Conservation (phyloP, 331 rosid genomes). For the Pyracantha coccinea region DNA sequence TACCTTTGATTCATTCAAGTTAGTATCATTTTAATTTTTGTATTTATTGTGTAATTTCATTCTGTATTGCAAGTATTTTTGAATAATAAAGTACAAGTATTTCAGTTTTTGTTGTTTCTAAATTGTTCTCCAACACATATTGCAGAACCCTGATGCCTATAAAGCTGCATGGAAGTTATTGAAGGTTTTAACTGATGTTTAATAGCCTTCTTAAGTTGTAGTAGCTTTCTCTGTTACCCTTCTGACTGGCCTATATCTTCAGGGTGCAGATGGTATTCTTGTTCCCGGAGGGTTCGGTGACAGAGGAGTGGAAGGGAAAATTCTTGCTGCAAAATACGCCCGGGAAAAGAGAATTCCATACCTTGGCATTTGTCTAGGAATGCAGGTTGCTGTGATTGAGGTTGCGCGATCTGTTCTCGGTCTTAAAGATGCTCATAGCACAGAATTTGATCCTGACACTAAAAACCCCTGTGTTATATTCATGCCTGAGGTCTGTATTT, state of each 20-base stretch:
- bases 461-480: slow-evolving; percentile 79
- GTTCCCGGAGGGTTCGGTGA: slow-evolving; percentile 98
- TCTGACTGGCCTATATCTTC: slow-evolving; percentile 22
- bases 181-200: slow-evolving; percentile 45
- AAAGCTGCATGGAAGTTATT: slow-evolving; percentile 77
- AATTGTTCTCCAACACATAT: neutral
- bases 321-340: slow-evolving; percentile 85
- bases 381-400: slow-evolving; percentile 95
- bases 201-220: neutral
- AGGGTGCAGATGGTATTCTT: slow-evolving; percentile 88
- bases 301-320: slow-evolving; percentile 90
- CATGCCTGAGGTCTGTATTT: slow-evolving; percentile 77
- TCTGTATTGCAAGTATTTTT: no score
- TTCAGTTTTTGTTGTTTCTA: no score
- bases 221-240: slow-evolving; percentile 4
- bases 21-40: no score
- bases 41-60: no score
- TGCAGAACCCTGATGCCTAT: slow-evolving; percentile 49
- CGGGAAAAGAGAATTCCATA: slow-evolving; percentile 68
- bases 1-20: no score
- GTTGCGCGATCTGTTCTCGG: slow-evolving; percentile 74
- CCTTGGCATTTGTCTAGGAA: slow-evolving; percentile 88
- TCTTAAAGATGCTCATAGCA: slow-evolving; percentile 68
- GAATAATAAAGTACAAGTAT: no score
- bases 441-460: slow-evolving; percentile 72